phyloP scores from a whole-genome alignment of 2,329 filamentous ascomycete genomes.

The Sclerotinia minor region DNA sequence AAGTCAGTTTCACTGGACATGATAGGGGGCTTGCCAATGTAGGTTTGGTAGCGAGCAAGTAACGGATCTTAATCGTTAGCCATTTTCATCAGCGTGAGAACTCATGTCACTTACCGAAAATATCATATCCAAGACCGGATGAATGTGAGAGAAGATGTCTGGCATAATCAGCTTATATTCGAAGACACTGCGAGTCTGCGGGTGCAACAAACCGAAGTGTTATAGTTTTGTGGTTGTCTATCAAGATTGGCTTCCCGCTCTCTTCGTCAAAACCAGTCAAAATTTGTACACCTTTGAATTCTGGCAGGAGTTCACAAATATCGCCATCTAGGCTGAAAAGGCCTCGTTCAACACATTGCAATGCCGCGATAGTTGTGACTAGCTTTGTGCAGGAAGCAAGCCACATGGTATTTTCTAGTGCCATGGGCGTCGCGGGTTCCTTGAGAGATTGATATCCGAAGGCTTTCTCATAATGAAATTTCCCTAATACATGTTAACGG shows the following conservation, averaged over 20 bases:
- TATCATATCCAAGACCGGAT: conserved; percentile 35
- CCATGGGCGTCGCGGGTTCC: conserved; percentile 57
- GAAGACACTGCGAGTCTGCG: neutral
- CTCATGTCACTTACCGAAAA: conserved; percentile 30
- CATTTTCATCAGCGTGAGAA: neutral
- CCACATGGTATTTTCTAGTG: conserved; percentile 61
- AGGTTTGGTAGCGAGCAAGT: conserved; percentile 27
- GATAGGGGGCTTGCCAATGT: conserved; percentile 12
- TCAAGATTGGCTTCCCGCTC: conserved; percentile 30
- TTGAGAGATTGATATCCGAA: conserved; percentile 48
- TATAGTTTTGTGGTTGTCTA: conserved; percentile 33
- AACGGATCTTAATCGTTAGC: conserved; percentile 18
- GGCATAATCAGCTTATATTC: neutral
- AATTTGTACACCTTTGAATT: conserved; percentile 37
- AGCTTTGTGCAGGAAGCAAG: conserved; percentile 60
- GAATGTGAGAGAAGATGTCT: conserved; percentile 38
- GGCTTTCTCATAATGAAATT: conserved; percentile 42
- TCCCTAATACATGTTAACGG: conserved; percentile 34
- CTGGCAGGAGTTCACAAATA: conserved; percentile 34
- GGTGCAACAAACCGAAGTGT: conserved; percentile 36
- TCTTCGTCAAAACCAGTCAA: conserved; percentile 36
- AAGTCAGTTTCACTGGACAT: neutral
- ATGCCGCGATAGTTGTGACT: conserved; percentile 51
- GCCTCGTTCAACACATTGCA: conserved; percentile 59
- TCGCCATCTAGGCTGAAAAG: conserved; percentile 50